Evolutionary conservation across 495 filamentous ascomycete genomes (phyloP), one percentile per base, ranked within the genome.

Genomic region (Penicillium desertorum): DNA sequence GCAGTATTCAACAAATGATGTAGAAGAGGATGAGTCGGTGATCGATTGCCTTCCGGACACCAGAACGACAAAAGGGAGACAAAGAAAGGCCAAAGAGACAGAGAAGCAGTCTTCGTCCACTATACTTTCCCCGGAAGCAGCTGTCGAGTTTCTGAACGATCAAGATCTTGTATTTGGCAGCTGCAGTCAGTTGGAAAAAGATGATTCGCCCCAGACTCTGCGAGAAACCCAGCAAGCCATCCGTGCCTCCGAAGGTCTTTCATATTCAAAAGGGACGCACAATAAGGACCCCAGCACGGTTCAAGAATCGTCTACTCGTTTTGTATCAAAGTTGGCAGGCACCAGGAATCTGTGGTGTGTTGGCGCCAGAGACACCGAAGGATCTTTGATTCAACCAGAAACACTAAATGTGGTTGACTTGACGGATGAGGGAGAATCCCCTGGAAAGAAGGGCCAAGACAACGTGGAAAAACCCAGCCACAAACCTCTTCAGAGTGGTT

Each of bases 161-260:
- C 93, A 96, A 66, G 86, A 92, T 58, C 86, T 96, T 59, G 72
- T 96, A 2, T 98, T 98, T 69, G 93, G 92, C 16, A 96, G 91
- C 1, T 95, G 88, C 17, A 96, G 92, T 70, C 93, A 98, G 69
- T 74, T 98, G 17, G 88, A 88, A 46, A 78, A 79, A 51, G 88
- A 90, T 37, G 85, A 91, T 48, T 90, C 90, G 0, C 88, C 89
- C 3, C 77, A 79, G 3, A 79, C 84, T 5, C 73, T 92, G 4
- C 79, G 82, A 49, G 83, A 92, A 48, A 74, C 88, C 34, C 89
- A 92, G 54, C 70, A 81, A 62, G 88, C 89, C 17, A 86, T 93
- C 56, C 76, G 76, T 55, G 77, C 79, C 49, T 93, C 90, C 0
- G 78, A 81, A 53, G 63, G 46, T 9, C 48, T 61, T 43, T 20